Percentiles rank a stretch among this genome's conserved stretches.
Evolutionary conservation across 2,329 filamentous ascomycete species (phyloP).

Genomic region (Aspergillus sojae): DNA sequence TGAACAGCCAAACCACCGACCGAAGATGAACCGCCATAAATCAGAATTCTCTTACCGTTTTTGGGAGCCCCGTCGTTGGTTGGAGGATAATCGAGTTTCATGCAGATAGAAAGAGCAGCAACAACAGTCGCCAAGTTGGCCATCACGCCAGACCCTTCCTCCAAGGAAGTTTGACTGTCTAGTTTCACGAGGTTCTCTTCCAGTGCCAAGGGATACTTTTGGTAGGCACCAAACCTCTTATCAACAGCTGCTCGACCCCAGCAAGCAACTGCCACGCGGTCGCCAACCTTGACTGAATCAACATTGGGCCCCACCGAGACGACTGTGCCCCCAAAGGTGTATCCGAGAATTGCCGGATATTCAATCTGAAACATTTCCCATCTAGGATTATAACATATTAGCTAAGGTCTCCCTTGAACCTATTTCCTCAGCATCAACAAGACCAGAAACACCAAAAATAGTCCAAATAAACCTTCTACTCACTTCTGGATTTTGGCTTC

Average conservation of each 20-base stretch:
- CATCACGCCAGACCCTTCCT: conserved; percentile 16
- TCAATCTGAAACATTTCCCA: not conserved
- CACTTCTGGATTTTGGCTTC: conserved; percentile 24
- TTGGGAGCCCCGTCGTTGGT: not conserved
- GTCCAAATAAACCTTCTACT: not conserved
- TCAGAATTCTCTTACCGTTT: conserved; percentile 11
- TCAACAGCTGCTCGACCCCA: conserved; percentile 10
- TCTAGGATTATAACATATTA: not conserved
- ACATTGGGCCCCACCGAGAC: conserved; percentile 17
- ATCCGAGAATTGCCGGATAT: conserved; percentile 21
- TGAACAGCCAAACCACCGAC: conserved; percentile 10
- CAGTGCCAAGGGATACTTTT: conserved; percentile 21
- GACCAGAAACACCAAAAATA: not conserved
- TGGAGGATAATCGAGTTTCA: conserved; percentile 18
- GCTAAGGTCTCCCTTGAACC: not conserved
- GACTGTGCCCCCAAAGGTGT: conserved; percentile 20
- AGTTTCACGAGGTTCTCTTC: conserved; percentile 10
- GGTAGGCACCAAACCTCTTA: conserved; percentile 20
- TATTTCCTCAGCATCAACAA: not conserved
- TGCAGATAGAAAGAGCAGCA: conserved; percentile 17
- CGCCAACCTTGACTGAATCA: conserved; percentile 15
- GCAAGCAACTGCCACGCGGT: conserved; percentile 13
- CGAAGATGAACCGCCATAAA: conserved; percentile 15
- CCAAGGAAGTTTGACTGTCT: conserved; percentile 8
- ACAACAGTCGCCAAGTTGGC: conserved; percentile 22